Conservation (phyloP, 2,329 filamentous ascomycete genomes). For the Trichothecium roseum region DNA sequence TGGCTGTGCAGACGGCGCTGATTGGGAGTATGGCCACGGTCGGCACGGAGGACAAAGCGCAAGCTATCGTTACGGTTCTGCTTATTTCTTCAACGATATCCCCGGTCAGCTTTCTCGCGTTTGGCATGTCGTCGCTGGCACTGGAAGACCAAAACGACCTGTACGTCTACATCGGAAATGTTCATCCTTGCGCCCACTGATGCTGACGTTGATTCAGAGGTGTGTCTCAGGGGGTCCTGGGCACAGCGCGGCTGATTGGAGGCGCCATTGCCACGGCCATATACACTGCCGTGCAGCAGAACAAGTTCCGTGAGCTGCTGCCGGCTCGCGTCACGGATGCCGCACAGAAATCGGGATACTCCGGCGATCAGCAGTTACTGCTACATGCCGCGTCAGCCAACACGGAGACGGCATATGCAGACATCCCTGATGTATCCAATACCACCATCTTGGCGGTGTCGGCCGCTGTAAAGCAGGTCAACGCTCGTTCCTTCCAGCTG, state of each 20-base stretch:
- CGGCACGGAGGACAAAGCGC: constrained; percentile 17
- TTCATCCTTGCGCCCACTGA: too few relatives aligned
- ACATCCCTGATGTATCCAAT: constrained; percentile 14
- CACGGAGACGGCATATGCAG: constrained; percentile 19
- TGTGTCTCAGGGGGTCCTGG: constrained; percentile 25
- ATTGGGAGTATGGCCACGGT: constrained; percentile 23
- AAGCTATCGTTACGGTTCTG: constrained; percentile 22
- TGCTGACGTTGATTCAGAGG: too few relatives aligned
- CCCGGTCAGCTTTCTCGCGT: constrained; percentile 19
- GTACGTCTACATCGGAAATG: too few relatives aligned
- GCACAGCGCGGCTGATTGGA: constrained; percentile 24
- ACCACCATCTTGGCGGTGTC: constrained; percentile 17
- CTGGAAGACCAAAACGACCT: constrained; percentile 23
- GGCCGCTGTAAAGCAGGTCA: constrained; percentile 19
- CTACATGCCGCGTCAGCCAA: constrained; percentile 18
- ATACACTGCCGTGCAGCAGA: constrained; percentile 23
- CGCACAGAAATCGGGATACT: constrained; percentile 7
- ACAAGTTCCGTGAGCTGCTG: constrained; percentile 14
- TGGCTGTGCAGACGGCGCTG: constrained; percentile 20
- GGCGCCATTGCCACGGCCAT: constrained; percentile 26
- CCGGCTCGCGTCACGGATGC: constrained; percentile 11
- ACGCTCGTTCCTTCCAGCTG: constrained; percentile 17
- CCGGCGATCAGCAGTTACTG: constrained; percentile 11
- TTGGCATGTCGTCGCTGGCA: constrained; percentile 23
- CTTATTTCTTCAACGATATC: constrained; percentile 18